These are phyloP conservation scores for Waitea zeae DNA, from an alignment of 1,284 basidiomycete genomes.

Conservation along the genomic window DNA sequence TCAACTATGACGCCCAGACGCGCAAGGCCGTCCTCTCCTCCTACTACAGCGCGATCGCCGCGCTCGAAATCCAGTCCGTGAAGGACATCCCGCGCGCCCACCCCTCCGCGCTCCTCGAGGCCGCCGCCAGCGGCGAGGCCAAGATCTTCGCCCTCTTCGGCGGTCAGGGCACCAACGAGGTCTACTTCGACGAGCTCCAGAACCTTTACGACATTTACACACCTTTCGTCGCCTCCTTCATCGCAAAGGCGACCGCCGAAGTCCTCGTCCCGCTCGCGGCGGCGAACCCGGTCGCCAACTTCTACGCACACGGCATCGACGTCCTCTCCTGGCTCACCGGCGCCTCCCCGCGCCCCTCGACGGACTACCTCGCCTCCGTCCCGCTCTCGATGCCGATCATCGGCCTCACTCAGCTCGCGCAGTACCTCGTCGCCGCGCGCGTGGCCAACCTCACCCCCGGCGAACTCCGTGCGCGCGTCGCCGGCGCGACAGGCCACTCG, in stretches of 20 bases:
- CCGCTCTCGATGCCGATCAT: slow-evolving; percentile 95
- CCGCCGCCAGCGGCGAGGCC: slow-evolving; percentile 63
- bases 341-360: slow-evolving; percentile 49
- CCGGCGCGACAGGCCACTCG: slow-evolving; percentile 90
- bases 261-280: slow-evolving; percentile 65
- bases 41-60: slow-evolving; percentile 67
- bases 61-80: slow-evolving; percentile 47
- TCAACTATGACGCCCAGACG: slow-evolving; percentile 57
- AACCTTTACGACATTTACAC: slow-evolving; percentile 81
- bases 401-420: slow-evolving; percentile 87
- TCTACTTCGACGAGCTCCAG: slow-evolving; percentile 95
- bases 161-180: slow-evolving; percentile 97
- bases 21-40: slow-evolving; percentile 65
- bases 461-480: slow-evolving; percentile 60
- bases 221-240: slow-evolving; percentile 64
- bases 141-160: slow-evolving; percentile 91
- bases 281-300: slow-evolving; percentile 38
- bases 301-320: slow-evolving; percentile 74
- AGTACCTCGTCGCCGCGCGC: slow-evolving; percentile 75
- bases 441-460: slow-evolving; percentile 64
- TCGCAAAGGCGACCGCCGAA: slow-evolving; percentile 45
- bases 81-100: slow-evolving; percentile 46
- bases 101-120: slow-evolving; percentile 58
- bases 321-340: slow-evolving; percentile 77
- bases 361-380: slow-evolving; percentile 84